Evolutionary conservation across 225 moss, liverwort and hornwort species (phyloP).

Genomic region (Anthoceros angustus): DNA sequence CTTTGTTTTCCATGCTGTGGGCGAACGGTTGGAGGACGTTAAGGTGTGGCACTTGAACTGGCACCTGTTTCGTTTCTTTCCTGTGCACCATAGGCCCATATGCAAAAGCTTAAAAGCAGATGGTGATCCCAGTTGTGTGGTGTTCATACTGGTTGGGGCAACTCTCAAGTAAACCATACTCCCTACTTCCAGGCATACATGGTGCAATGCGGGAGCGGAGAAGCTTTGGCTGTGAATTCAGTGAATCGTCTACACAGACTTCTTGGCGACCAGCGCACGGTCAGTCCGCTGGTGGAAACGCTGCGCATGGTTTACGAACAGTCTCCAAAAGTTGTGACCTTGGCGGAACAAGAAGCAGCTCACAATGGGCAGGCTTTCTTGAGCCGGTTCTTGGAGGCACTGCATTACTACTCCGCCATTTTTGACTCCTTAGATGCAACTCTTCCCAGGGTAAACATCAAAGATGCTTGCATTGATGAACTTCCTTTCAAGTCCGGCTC

Average conservation of each 20-base stretch:
- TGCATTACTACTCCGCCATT: slow-evolving; percentile 64
- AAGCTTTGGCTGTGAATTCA: slow-evolving; percentile 55
- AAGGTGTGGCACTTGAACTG: slow-evolving; percentile 25
- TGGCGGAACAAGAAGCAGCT: slow-evolving; percentile 64
- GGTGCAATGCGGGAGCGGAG: slow-evolving; percentile 49
- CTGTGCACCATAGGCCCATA: not conserved
- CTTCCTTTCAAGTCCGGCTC: slow-evolving; percentile 7
- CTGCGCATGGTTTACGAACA: slow-evolving; percentile 28
- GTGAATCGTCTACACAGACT: slow-evolving; percentile 49
- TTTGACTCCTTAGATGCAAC: slow-evolving; percentile 65
- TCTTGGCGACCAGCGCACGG: slow-evolving; percentile 22
- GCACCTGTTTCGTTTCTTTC: not conserved
- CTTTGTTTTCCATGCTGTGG: not conserved
- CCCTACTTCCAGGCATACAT: slow-evolving; percentile 10
- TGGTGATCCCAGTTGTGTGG: too few species aligned
- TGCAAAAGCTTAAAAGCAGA: too few species aligned
- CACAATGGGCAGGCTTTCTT: slow-evolving; percentile 53
- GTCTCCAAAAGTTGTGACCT: slow-evolving; percentile 43
- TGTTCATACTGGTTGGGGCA: too few species aligned
- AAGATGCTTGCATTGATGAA: slow-evolving; percentile 47
- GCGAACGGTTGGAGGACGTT: slow-evolving; percentile 29
- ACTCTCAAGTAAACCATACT: too few species aligned
- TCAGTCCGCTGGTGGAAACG: slow-evolving; percentile 38
- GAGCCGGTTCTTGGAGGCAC: slow-evolving; percentile 47
- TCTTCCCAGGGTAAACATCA: slow-evolving; percentile 27